phyloP scores from a whole-genome alignment of 2,329 filamentous ascomycete species.

The Parafenestella ontariensis region DNA sequence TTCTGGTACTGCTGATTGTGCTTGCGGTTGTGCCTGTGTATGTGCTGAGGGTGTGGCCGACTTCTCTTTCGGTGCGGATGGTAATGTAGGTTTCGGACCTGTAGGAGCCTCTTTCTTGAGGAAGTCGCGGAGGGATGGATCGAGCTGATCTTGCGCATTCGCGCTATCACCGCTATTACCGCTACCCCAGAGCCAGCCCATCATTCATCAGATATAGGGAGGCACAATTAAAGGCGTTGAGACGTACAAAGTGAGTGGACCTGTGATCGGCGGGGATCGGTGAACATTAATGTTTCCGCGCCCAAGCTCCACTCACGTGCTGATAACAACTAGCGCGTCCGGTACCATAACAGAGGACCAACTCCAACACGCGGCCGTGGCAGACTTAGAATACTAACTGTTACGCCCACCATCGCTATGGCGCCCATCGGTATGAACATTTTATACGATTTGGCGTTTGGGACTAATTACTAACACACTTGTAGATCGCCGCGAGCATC shows the following conservation, averaged over 20 bases:
- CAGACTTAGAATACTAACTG: constrained; percentile 16
- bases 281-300: constrained; percentile 10
- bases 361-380: constrained; percentile 23
- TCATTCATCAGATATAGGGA: constrained; percentile 34
- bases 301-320: constrained; percentile 14
- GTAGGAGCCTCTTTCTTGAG: constrained; percentile 81
- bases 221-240: neutral
- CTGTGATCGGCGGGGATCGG: constrained; percentile 17
- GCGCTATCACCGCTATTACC: constrained; percentile 43
- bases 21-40: constrained; percentile 9
- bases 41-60: constrained; percentile 21
- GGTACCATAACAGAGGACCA: constrained; percentile 25
- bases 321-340: constrained; percentile 18
- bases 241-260: constrained; percentile 3
- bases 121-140: constrained; percentile 83
- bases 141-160: constrained; percentile 71
- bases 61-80: constrained; percentile 38
- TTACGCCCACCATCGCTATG: constrained; percentile 34
- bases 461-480: constrained; percentile 6
- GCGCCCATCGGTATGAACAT: constrained; percentile 39
- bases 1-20: constrained; percentile 23
- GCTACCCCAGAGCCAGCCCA: constrained; percentile 70
- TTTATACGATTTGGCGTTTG: neutral
- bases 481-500: constrained; percentile 61
- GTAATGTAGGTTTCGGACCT: constrained; percentile 61